Conservation (phyloP, 345 rosid species). For the Heritiera fomes region DNA sequence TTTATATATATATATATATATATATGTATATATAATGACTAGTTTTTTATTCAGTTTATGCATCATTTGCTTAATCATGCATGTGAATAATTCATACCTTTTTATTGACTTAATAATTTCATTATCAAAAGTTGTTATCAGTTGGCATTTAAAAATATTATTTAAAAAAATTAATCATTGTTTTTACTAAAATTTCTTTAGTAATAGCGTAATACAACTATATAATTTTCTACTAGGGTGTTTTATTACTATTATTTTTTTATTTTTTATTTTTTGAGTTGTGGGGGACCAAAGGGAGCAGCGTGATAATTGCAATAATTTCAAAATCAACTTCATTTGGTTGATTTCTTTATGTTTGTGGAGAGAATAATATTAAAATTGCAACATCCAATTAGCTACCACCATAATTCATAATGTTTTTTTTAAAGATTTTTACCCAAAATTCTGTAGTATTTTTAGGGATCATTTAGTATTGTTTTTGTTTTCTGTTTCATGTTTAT, state of each 20-base stretch:
- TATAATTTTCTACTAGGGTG: not conserved
- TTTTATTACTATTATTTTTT: not conserved
- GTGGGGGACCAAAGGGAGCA: not conserved
- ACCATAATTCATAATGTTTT: not conserved
- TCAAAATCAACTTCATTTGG: not conserved
- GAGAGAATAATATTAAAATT: not conserved
- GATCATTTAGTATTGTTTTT: too few relatives aligned
- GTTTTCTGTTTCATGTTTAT: too few relatives aligned
- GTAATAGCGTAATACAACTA: not conserved
- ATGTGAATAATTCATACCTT: not conserved
- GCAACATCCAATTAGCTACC: not conserved
- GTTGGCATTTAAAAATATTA: not conserved
- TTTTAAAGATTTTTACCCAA: too few relatives aligned
- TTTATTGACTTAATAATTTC: not conserved
- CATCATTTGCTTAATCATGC: constrained; percentile 5
- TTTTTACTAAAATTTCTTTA: not conserved
- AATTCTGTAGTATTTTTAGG: too few relatives aligned
- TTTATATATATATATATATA: too few relatives aligned
- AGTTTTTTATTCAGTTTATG: not conserved
- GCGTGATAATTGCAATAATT: not conserved
- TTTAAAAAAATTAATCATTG: too few relatives aligned
- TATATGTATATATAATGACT: not conserved
- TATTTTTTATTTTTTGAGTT: not conserved
- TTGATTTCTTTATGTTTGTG: not conserved
- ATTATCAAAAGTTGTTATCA: not conserved